Percentiles rank a stretch among this genome's conserved stretches.
Evolutionary conservation across 2,329 filamentous ascomycete species (phyloP).

Genomic region (Mycosphaerella sp.): DNA sequence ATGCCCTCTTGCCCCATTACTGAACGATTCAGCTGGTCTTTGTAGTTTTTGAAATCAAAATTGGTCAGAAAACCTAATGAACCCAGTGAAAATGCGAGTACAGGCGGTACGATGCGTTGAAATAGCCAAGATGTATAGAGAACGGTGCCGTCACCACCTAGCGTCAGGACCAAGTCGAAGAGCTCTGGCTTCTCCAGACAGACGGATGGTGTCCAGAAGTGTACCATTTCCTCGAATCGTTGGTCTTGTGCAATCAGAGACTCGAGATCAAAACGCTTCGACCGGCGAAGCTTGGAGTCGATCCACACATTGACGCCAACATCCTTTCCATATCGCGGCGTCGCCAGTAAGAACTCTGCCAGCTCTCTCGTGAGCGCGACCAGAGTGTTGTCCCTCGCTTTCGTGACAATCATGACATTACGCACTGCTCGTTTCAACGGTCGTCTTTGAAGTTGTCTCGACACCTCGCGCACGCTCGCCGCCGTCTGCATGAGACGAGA

Average conservation of each 20-base stretch:
- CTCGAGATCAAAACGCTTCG: conserved; percentile 76
- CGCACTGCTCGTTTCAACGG: conserved; percentile 87
- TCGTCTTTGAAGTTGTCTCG: conserved; percentile 84
- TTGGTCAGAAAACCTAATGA: conserved; percentile 84
- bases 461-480: conserved; percentile 89
- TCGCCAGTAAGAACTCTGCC: conserved; percentile 77
- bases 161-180: conserved; percentile 87
- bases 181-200: conserved; percentile 92
- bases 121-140: conserved; percentile 90
- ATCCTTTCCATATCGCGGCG: conserved; percentile 80
- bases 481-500: conserved; percentile 92
- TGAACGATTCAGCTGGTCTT: conserved; percentile 67
- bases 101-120: conserved; percentile 77
- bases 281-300: conserved; percentile 86
- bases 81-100: conserved; percentile 76
- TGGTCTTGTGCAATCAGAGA: conserved; percentile 66
- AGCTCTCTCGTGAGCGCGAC: conserved; percentile 85
- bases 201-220: conserved; percentile 93
- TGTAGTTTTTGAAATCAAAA: conserved; percentile 83
- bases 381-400: conserved; percentile 89
- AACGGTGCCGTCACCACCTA: conserved; percentile 81
- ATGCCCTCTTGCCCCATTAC: conserved; percentile 94
- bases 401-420: conserved; percentile 98
- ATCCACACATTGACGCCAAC: conserved; percentile 96
- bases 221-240: conserved; percentile 74